phyloP scores from a whole-genome alignment of 2,329 filamentous ascomycete species.

The Colletotrichum kahawae region DNA sequence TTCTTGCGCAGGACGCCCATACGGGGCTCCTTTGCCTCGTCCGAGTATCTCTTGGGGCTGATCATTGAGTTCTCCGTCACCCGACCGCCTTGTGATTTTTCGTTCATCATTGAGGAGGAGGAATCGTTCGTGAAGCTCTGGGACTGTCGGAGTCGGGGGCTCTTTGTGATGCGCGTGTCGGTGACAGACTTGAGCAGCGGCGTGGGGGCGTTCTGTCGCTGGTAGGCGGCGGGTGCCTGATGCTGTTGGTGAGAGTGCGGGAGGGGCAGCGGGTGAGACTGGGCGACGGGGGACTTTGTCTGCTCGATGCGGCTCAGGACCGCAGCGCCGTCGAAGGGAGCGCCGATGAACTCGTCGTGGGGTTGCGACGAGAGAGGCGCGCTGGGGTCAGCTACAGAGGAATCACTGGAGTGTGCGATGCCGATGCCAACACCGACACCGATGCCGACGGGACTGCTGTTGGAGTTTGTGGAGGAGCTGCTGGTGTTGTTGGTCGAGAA shows the following conservation, averaged over 20 bases:
- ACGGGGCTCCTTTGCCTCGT: slow-evolving; percentile 73
- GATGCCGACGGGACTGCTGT: slow-evolving; percentile 26
- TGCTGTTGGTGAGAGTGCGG: slow-evolving; percentile 13
- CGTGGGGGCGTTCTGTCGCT: slow-evolving; percentile 33
- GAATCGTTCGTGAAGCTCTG: slow-evolving; percentile 65
- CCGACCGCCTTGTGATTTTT: slow-evolving; percentile 41
- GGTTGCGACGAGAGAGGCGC: slow-evolving; percentile 34
- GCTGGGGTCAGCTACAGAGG: slow-evolving; percentile 36
- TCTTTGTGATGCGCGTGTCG: slow-evolving; percentile 57
- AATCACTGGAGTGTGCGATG: slow-evolving; percentile 26
- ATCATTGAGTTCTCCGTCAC: slow-evolving; percentile 49
- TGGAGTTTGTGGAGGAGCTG: slow-evolving; percentile 19
- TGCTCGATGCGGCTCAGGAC: slow-evolving; percentile 67
- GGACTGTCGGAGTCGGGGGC: slow-evolving; percentile 67
- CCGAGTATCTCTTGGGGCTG: slow-evolving; percentile 76
- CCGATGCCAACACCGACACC: slow-evolving; percentile 16
- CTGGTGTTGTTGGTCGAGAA: slow-evolving; percentile 12
- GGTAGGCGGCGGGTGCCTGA: slow-evolving; percentile 29
- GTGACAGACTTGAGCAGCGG: slow-evolving; percentile 55
- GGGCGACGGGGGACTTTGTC: slow-evolving; percentile 42
- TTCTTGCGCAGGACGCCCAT: slow-evolving; percentile 75
- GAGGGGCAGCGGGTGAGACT: slow-evolving; percentile 21
- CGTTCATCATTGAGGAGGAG: slow-evolving; percentile 54
- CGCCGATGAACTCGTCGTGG: slow-evolving; percentile 67
- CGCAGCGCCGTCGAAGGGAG: slow-evolving; percentile 68